These are phyloP conservation scores for Hymenoscyphus fructigenus DNA, from an alignment of 2,329 filamentous ascomycete species.

Conservation along the genomic window DNA sequence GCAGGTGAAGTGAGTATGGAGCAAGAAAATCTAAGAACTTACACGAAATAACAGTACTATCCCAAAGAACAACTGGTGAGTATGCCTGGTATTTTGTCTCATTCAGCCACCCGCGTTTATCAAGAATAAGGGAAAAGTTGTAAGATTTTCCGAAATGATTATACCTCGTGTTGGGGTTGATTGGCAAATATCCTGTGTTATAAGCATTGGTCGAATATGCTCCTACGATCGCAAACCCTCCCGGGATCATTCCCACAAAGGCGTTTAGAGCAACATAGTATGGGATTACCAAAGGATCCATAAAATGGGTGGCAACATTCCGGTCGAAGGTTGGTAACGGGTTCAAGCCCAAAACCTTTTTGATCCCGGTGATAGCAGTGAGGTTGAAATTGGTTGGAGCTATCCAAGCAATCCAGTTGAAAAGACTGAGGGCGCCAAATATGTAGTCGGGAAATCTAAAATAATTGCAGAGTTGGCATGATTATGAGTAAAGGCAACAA, in stretches of 20 bases:
- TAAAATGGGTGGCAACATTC: conserved; percentile 37
- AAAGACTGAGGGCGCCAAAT: conserved; percentile 46
- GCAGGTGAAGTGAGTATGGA: too few relatives aligned
- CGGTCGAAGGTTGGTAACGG: conserved; percentile 46
- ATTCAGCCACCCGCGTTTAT: too few relatives aligned
- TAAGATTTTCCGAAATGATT: conserved; percentile 43
- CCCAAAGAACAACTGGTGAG: too few relatives aligned
- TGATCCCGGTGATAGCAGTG: conserved; percentile 40
- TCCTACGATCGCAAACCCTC: conserved; percentile 54
- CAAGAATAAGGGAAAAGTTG: conserved; percentile 50
- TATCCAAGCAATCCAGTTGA: conserved; percentile 57
- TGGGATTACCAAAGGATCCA: conserved; percentile 66
- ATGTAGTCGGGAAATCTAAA: conserved; percentile 53
- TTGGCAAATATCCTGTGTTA: conserved; percentile 64
- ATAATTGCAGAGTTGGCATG: conserved; percentile 18
- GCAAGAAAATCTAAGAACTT: too few relatives aligned
- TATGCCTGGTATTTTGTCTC: too few relatives aligned
- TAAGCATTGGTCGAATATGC: conserved; percentile 66
- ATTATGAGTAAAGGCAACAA: too few relatives aligned
- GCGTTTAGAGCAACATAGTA: conserved; percentile 74
- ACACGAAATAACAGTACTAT: too few relatives aligned
- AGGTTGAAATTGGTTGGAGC: conserved; percentile 43
- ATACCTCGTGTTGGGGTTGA: conserved; percentile 61
- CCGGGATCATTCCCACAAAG: conserved; percentile 64
- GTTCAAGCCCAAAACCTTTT: conserved; percentile 44